Evolutionary conservation across 164 flowering plant species (phyloP).

Genomic region (Chloranthus sessilifolius): DNA sequence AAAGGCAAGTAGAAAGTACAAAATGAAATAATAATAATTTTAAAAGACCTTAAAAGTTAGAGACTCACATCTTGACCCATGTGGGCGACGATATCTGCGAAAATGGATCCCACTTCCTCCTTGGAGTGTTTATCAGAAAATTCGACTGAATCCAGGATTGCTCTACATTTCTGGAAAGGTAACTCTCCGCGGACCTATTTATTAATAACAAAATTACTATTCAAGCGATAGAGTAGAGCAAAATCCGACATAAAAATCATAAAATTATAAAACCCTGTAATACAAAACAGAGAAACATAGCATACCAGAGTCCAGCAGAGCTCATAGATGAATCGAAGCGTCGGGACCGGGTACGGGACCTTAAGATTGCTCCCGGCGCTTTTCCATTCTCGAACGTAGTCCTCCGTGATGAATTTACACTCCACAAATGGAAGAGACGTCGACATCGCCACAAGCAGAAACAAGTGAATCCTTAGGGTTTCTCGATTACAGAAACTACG

Average conservation of each 20-base stretch:
- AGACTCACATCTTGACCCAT: conserved; percentile 94
- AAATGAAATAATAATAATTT: too few relatives aligned
- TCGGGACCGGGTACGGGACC: conserved; percentile 46
- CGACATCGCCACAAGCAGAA: background rate
- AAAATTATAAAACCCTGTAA: background rate
- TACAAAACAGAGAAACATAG: background rate
- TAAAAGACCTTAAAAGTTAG: too few relatives aligned
- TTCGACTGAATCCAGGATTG: conserved; percentile 62
- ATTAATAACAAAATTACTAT: conserved; percentile 3
- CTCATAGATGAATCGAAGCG: conserved; percentile 82
- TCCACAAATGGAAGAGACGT: conserved; percentile 68
- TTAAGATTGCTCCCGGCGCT: conserved; percentile 43
- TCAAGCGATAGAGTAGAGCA: background rate
- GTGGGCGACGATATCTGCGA: conserved; percentile 83
- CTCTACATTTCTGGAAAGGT: conserved; percentile 74
- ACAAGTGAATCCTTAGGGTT: too few relatives aligned
- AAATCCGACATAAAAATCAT: background rate
- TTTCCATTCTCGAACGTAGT: conserved; percentile 62
- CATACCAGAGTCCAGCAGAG: conserved; percentile 70
- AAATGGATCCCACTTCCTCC: conserved; percentile 56
- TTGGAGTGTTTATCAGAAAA: conserved; percentile 44
- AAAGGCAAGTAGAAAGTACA: too few relatives aligned
- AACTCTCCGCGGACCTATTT: conserved; percentile 82
- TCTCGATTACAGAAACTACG: too few relatives aligned
- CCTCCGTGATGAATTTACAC: conserved; percentile 62